Conservation (phyloP, 148 eudicot species). For the Chenopodium quinoa region DNA sequence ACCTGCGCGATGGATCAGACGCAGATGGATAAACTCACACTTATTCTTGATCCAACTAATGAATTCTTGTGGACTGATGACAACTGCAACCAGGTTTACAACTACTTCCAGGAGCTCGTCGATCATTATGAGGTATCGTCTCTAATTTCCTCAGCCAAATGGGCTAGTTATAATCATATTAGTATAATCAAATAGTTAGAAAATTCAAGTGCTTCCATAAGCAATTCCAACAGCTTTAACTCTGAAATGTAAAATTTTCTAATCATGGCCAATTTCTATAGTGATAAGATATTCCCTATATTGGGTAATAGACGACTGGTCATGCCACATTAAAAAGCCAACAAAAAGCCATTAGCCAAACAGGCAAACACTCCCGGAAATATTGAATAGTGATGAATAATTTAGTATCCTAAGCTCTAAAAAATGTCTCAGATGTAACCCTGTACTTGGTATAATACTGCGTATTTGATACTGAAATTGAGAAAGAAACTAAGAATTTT, state of each 20-base stretch:
- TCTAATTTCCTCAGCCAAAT: background rate
- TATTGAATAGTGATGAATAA: no score
- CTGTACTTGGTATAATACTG: no score
- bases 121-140: slow-evolving; percentile 86
- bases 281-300: no score
- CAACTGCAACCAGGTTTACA: slow-evolving; percentile 63
- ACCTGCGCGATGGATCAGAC: slow-evolving; percentile 82
- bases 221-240: background rate
- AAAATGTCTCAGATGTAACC: no score
- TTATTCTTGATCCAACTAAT: slow-evolving; percentile 75
- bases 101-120: slow-evolving; percentile 75
- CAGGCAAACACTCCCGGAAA: no score
- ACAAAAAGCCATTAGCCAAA: no score
- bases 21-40: slow-evolving; percentile 86
- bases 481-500: background rate
- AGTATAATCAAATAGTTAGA: background rate
- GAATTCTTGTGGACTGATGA: slow-evolving; percentile 83
- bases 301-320: no score
- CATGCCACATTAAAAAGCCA: no score
- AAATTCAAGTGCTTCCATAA: background rate
- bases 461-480: no score
- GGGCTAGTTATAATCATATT: background rate
- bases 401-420: no score
- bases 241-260: background rate
- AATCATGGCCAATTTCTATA: no score